Base-by-base conservation (phyloP, 345 rosid genomes). In the Alliaria petiolata region DNA sequence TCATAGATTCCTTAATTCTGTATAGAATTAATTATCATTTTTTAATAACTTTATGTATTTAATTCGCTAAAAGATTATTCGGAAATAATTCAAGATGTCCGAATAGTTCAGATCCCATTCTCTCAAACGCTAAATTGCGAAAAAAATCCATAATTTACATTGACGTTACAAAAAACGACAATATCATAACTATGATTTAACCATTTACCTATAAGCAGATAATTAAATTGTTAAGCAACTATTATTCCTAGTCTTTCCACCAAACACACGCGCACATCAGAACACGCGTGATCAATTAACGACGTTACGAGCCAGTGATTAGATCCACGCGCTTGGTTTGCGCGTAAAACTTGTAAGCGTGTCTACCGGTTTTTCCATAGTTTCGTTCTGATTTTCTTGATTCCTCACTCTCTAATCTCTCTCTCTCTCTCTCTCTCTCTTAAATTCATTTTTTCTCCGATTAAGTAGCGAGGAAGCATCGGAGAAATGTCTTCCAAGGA, bases 401-500 rank as follows among this genome's bases (percentile, higher is more conserved):
- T 38, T 58, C 19, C 38, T n/a, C n/a, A n/a, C n/a, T n/a, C n/a
- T n/a, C n/a, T 17, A 5, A 58, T 3, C 31, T 28, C 31, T 28
- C 16, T 9, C n/a, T n/a, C n/a, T n/a, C 19, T 38, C 43, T 25
- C 39, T 60, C 17, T 53, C 14, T 42, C 13, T 43, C 69, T 64
- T 57, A 15, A 40, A 19, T 43, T 63, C 49, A n/a, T 56, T 50
- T 17, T 12, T 54, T 19, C 46, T 1, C 57, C 38, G 66, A 65
- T 72, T 53, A 43, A 59, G 28, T 66, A 33, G 26, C 36, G 47
- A 33, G 15, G 9, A 30, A 57, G 65, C 54, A 62, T 46, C 52
- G 14, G 60, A 42, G 62, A 57, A 1, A 93, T 93, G 97, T 70
- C 96, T 6, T 85, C 97, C 0, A 81, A 82, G 35, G 96, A 90